phyloP scores from a whole-genome alignment of 441 rosid species.

The Syzygium syzygioides region DNA sequence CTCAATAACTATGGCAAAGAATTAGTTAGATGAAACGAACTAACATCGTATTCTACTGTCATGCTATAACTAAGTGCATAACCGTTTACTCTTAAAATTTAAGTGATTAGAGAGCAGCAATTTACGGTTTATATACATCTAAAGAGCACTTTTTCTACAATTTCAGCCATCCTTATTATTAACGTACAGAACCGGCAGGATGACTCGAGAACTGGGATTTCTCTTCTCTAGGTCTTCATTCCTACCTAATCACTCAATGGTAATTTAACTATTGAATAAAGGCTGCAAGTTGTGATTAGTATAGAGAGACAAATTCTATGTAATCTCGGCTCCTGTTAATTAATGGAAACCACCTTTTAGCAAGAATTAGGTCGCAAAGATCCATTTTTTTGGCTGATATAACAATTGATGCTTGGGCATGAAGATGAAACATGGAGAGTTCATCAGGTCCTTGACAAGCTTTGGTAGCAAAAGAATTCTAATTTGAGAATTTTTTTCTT shows the following conservation, averaged over 20 bases:
- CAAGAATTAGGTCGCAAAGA: background rate
- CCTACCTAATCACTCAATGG: background rate
- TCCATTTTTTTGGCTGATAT: background rate
- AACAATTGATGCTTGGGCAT: background rate
- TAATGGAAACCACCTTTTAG: background rate
- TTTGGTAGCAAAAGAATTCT: background rate
- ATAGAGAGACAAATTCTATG: background rate
- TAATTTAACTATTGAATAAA: background rate
- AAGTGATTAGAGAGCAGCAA: background rate
- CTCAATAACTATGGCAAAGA: background rate
- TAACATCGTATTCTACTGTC: background rate
- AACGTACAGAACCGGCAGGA: background rate
- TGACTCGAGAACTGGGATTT: background rate
- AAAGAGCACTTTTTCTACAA: background rate
- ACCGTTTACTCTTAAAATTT: background rate
- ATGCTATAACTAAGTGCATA: background rate
- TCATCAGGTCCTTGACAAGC: background rate
- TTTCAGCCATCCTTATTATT: background rate
- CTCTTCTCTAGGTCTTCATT: background rate
- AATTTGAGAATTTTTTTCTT: background rate
- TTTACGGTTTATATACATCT: background rate
- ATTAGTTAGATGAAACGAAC: background rate
- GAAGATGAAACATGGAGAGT: background rate
- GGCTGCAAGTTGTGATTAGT: background rate
- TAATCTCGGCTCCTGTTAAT: background rate